Evolutionary conservation across 1,139 yeast species (phyloP), one percentile per base, ranked within the genome.

Genomic region (Pichia sp.): DNA sequence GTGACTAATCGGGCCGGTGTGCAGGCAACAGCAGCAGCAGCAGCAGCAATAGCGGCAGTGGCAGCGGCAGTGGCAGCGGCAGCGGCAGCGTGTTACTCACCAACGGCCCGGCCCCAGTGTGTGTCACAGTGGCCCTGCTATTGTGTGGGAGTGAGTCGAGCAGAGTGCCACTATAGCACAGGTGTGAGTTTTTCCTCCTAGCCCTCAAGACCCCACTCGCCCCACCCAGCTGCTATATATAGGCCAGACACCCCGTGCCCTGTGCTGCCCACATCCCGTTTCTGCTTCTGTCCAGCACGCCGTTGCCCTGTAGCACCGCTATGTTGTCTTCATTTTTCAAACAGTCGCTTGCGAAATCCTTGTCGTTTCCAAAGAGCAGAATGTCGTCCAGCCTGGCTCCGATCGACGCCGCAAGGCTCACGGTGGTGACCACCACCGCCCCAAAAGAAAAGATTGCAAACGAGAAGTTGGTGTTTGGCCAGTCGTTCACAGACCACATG

Each of bases 401-500:
- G 26, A 74, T 90, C 61, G 93, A 88, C 64, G 81, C 96, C 11
- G 75, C 88, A 32, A 86, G 84, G 66, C 73, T 93, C 57, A 72
- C 72, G 53, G 75, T 92, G 62, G 76, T 78, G 47, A 78, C 77
- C 61, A 81, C 85, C 52, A 66, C 76, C 30, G 66, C 75, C 7
- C 95, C 96, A 55, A 86, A 87, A 69, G 67, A 70, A 11, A 82
- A 82, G 56, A 76, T 85, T 53, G 85, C 96, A 52, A 84, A 86
- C 60, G 93, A 87, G 46, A 70, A 87, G 64, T 80, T 93, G 66
- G 85, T 82, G 44, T 93, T 93, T 70, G 99, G 99, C 59, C 82
- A 86, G 69, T 73, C 87, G 11, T 90, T 92, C 76, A 87, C 97
- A 54, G 80, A 93, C 72, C 98, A 93, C 71, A 93, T 93, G 87